Percentiles rank a stretch among this genome's conserved stretches.
Evolutionary conservation across 2,329 filamentous ascomycete genomes (phyloP).

Genomic region (Fusarium guadeloupense): DNA sequence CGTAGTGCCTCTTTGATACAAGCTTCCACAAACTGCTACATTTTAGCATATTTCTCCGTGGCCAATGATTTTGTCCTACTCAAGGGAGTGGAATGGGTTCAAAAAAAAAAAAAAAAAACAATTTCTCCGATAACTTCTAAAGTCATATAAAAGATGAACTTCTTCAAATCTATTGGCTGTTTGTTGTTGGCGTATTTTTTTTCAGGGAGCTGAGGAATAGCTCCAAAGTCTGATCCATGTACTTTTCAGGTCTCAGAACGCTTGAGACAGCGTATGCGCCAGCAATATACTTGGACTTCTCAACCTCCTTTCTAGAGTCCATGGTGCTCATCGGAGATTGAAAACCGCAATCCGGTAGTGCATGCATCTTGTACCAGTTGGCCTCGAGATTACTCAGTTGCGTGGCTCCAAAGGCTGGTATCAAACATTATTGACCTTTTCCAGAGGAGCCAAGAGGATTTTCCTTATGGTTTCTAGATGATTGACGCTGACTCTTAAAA

Average conservation of each 20-base stretch:
- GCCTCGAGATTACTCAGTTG: not conserved
- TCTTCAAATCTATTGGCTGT: constrained; percentile 16
- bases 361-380: constrained; percentile 21
- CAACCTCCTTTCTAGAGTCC: constrained; percentile 17
- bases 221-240: constrained; percentile 10
- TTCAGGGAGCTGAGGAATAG: constrained; percentile 3
- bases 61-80: constrained; percentile 41
- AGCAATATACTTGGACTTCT: constrained; percentile 13
- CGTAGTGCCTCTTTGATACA: constrained; percentile 54
- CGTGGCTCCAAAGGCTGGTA: not conserved
- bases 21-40: constrained; percentile 43
- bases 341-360: constrained; percentile 22
- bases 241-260: constrained; percentile 8
- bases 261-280: constrained; percentile 12
- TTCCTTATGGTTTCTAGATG: constrained; percentile 1
- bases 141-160: constrained; percentile 17
- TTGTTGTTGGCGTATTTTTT: constrained; percentile 1
- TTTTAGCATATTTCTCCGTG: not conserved
- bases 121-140: constrained; percentile 19
- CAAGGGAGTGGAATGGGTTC: constrained; percentile 24
- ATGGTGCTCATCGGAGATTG: constrained; percentile 15
- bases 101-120: constrained; percentile 28
- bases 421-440: constrained; percentile 1
- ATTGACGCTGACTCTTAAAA: constrained; percentile 14
- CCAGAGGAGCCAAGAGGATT: constrained; percentile 3